Conservation (phyloP, 805 yeast species). For the Lipomyces spencermartinsiae region DNA sequence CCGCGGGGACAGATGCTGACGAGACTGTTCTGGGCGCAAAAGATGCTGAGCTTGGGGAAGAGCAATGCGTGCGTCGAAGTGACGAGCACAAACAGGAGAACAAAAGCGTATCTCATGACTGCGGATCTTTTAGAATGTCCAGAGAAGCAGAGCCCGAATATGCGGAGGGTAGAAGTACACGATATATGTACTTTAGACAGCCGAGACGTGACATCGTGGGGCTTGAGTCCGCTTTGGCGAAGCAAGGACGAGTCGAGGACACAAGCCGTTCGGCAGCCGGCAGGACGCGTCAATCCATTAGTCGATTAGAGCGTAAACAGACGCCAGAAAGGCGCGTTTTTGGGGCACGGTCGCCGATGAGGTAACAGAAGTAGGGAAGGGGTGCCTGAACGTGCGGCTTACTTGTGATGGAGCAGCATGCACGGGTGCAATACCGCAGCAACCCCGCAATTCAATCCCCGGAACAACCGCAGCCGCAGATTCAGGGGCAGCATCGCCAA, state of each 20-base stretch:
- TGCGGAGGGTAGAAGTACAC: background rate
- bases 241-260: background rate
- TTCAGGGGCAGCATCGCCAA: background rate
- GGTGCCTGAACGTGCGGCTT: background rate
- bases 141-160: background rate
- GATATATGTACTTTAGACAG: background rate
- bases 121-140: background rate
- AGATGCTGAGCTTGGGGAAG: slow-evolving; percentile 18
- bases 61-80: slow-evolving; percentile 11
- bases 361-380: no score
- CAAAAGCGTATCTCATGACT: background rate
- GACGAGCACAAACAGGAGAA: background rate
- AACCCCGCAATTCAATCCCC: background rate
- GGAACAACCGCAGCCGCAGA: background rate
- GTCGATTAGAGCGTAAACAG: background rate
- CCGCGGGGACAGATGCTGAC: slow-evolving; percentile 22
- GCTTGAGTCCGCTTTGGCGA: background rate
- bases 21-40: slow-evolving; percentile 5
- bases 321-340: background rate
- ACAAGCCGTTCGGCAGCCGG: background rate
- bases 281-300: background rate
- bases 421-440: background rate
- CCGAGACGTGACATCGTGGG: background rate
- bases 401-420: background rate
- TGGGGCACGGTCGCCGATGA: background rate